These are phyloP conservation scores for Metschnikowia hibisci DNA, from an alignment of 805 yeast genomes.

Conservation along the genomic window DNA sequence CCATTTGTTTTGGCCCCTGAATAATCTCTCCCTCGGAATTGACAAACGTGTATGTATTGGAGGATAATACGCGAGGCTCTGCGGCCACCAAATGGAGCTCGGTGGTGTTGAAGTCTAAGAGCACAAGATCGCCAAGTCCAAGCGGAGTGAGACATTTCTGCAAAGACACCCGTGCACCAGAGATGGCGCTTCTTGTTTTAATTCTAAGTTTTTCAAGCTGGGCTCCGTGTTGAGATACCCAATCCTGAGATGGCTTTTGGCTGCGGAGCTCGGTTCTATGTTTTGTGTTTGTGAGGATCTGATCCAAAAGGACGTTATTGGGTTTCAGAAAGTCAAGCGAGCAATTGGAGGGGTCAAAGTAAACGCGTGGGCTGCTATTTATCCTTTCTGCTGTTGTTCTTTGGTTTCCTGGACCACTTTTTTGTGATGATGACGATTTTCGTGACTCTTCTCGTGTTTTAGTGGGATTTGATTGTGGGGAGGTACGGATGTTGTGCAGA, in stretches of 20 bases:
- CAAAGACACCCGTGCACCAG: slow-evolving; percentile 8
- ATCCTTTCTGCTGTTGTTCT: not conserved
- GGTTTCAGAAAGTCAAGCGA: slow-evolving; percentile 11
- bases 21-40: slow-evolving; percentile 54
- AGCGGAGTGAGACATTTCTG: slow-evolving; percentile 18
- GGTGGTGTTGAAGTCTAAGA: slow-evolving; percentile 42
- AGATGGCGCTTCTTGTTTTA: slow-evolving; percentile 3
- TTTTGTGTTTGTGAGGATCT: slow-evolving; percentile 7
- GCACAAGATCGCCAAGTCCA: slow-evolving; percentile 61
- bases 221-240: slow-evolving; percentile 8
- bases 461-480: not conserved
- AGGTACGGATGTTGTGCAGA: too few relatives aligned
- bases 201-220: slow-evolving; percentile 1
- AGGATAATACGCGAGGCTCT: slow-evolving; percentile 46
- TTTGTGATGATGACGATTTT: not conserved
- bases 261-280: slow-evolving; percentile 9
- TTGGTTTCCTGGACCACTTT: not conserved
- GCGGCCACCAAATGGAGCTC: slow-evolving; percentile 53
- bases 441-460: not conserved
- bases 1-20: slow-evolving; percentile 41
- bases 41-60: slow-evolving; percentile 55
- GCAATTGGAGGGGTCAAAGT: slow-evolving; percentile 15
- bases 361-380: slow-evolving; percentile 1
- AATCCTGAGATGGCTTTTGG: slow-evolving; percentile 10
- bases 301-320: slow-evolving; percentile 7